Conservation (phyloP, 2,329 filamentous ascomycete genomes). For the Fusarium sarcochroum region DNA sequence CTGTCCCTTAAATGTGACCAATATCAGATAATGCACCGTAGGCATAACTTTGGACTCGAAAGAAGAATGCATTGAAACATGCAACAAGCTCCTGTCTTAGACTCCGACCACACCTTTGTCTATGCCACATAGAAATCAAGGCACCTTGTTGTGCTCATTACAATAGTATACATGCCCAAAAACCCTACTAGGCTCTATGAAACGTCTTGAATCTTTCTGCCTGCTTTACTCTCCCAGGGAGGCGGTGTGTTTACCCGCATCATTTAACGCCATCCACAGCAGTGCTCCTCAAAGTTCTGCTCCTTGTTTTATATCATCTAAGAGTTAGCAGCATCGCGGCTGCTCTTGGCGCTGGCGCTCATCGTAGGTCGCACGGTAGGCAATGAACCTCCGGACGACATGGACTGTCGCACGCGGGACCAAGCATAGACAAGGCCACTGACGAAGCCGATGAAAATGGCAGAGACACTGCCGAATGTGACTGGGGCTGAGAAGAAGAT, state of each 20-base stretch:
- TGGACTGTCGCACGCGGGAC: conserved; percentile 78
- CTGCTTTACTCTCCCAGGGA: background rate
- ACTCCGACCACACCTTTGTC: conserved; percentile 31
- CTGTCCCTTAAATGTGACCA: no score
- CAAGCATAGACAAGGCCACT: conserved; percentile 89
- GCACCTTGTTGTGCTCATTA: conserved; percentile 27
- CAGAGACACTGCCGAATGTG: conserved; percentile 91
- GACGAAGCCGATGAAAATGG: conserved; percentile 91
- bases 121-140: conserved; percentile 21
- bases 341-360: conserved; percentile 93
- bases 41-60: background rate
- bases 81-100: background rate
- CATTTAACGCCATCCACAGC: background rate
- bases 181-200: conserved; percentile 1
- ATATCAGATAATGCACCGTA: no score
- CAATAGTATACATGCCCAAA: conserved; percentile 30
- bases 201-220: conserved; percentile 9
- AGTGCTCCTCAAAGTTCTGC: background rate
- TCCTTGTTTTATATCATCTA: conserved; percentile 32
- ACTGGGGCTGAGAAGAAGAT: conserved; percentile 96
- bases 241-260: background rate
- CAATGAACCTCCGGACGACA: conserved; percentile 73
- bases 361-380: conserved; percentile 78
- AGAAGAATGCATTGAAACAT: background rate
- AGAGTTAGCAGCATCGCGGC: conserved; percentile 84